These are phyloP conservation scores for Xylariaceae sp. DNA, from an alignment of 2,329 filamentous ascomycete genomes.

Conservation along the genomic window DNA sequence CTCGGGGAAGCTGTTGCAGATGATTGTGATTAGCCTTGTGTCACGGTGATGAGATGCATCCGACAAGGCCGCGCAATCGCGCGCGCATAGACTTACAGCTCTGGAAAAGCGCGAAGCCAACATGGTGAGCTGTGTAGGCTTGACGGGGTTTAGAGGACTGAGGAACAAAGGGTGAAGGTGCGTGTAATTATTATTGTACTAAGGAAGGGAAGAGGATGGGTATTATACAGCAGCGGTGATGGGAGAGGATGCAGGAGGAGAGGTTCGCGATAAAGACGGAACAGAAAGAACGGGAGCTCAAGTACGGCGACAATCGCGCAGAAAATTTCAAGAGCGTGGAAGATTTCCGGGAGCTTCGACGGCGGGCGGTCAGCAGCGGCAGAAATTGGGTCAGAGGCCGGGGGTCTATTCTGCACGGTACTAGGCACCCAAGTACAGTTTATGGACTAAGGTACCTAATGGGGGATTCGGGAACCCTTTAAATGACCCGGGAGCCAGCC, in stretches of 20 bases:
- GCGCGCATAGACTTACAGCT: constrained; percentile 58
- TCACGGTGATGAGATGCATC: not conserved
- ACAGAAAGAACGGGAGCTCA: constrained; percentile 14
- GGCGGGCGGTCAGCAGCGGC: constrained; percentile 25
- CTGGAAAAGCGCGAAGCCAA: constrained; percentile 67
- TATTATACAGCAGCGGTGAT: constrained; percentile 27
- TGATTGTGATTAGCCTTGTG: constrained; percentile 10
- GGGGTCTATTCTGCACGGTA: not conserved
- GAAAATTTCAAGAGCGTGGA: constrained; percentile 23
- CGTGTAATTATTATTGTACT: constrained; percentile 27
- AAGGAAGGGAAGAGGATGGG: constrained; percentile 31
- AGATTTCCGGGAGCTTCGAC: constrained; percentile 29
- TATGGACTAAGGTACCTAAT: too few relatives aligned
- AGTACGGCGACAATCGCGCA: constrained; percentile 23
- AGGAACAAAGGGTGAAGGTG: constrained; percentile 28
- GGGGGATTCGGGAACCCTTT: too few relatives aligned
- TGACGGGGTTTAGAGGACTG: constrained; percentile 26
- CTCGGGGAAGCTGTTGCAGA: constrained; percentile 67
- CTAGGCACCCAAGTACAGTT: too few relatives aligned
- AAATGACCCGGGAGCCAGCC: too few relatives aligned
- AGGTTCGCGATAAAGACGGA: constrained; percentile 19
- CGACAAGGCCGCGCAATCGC: not conserved
- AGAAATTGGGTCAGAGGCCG: constrained; percentile 9
- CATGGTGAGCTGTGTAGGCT: constrained; percentile 50
- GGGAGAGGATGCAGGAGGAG: constrained; percentile 30